These are phyloP conservation scores for Jimgerdemannia lactiflua DNA, from an alignment of 192 early-diverging fungal genomes.

Conservation along the genomic window DNA sequence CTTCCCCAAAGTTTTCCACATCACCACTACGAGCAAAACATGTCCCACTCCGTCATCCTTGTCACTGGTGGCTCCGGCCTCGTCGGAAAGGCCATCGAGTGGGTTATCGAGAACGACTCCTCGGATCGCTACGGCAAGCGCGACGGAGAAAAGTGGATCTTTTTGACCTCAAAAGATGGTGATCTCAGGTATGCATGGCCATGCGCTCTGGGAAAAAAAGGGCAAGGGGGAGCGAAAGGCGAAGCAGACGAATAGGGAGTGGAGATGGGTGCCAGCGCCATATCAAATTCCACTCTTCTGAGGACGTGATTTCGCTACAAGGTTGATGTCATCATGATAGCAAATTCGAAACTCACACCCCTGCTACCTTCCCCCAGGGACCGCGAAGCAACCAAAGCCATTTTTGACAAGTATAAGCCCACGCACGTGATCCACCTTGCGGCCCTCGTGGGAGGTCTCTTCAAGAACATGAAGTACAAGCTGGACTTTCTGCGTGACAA, in stretches of 20 bases:
- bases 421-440: constrained; percentile 82
- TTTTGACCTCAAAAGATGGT: constrained; percentile 71
- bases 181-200: constrained; percentile 60
- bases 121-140: constrained; percentile 44
- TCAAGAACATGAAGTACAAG: constrained; percentile 80
- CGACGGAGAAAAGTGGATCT: constrained; percentile 73
- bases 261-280: neutral
- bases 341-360: no score
- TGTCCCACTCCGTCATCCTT: constrained; percentile 47
- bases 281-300: neutral
- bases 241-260: no score
- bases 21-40: neutral
- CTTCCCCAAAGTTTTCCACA: neutral
- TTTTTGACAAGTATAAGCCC: constrained; percentile 76
- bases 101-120: constrained; percentile 60
- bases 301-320: no score
- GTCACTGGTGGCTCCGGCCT: constrained; percentile 80
- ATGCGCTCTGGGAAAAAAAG: neutral
- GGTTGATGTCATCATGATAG: no score
- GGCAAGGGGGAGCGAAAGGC: neutral
- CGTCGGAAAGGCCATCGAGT: constrained; percentile 72
- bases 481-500: constrained; percentile 76
- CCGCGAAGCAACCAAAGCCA: constrained; percentile 49
- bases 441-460: constrained; percentile 71
- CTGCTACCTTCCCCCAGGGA: constrained; percentile 37